Base-by-base conservation (phyloP, 768 basidiomycete genomes). In the Suillus subluteus region DNA sequence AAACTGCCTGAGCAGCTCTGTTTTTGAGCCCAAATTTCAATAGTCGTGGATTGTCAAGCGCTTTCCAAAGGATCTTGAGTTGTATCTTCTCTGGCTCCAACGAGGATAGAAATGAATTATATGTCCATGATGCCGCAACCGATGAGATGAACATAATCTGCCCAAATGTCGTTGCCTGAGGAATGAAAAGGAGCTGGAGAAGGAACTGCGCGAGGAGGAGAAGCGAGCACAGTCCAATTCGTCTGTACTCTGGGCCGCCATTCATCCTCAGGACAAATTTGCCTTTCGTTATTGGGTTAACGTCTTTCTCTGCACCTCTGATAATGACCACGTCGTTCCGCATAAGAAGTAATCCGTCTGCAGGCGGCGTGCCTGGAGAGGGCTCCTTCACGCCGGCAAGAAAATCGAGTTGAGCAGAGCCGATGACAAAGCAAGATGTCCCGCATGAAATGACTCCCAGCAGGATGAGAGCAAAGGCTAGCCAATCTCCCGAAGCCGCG, bases 1-100 rank as follows among this genome's bases (percentile, higher is more conserved):
- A 71, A 56, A 77, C 74, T 15, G 74, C 69, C 26, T 61, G 59
- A 30, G 59, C 40, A 61, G 59, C 59, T 61, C 59, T 61, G 6
- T 12, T 61, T 13, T 43, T 61, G 4, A 75, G 69, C 56, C 62
- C 66, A 58, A 69, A 75, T 63, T 70, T 77, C 6, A 23, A 63
- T 65, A 74, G 58, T 43, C 6, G 37, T 1, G 71, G 74, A 12
- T 35, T 63, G 0, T 66, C 68, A 1, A 75, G 66, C 18, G 56
- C 62, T 30, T 66, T 58, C 62, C 72, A 65, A 30, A 75, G 61
- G 18, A 76, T 41, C 0, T 69, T 54, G 12, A 59, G 67, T 44
- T 76, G 75, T 16, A 77, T 73, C n/a, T 65, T 76, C 58, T 76
- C 73, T 50, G 75, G 74, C 64, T 84, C 82, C 73, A 84, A 68